Conservation (phyloP, 345 rosid species). For the Fremontodendron californicum region DNA sequence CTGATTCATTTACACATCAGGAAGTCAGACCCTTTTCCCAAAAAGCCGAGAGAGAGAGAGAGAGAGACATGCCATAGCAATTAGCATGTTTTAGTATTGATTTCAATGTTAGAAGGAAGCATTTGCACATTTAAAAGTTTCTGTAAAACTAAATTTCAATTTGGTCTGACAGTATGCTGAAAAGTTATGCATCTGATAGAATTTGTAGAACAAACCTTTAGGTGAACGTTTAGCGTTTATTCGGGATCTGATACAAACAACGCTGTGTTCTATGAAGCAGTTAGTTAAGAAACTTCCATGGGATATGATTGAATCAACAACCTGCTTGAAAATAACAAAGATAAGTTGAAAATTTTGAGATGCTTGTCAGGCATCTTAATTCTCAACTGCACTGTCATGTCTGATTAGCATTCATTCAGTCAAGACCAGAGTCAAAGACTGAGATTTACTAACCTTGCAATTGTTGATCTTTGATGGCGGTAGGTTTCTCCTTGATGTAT, state of each 20-base stretch:
- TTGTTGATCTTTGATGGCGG: conserved; percentile 79
- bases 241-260: conserved; percentile 87
- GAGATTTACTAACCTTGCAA: conserved; percentile 49
- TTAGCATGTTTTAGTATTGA: no score
- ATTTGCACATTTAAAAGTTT: neutral
- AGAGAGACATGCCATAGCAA: neutral
- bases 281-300: conserved; percentile 82
- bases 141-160: neutral
- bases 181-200: neutral
- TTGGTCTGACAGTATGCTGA: neutral
- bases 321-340: no score
- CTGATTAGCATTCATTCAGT: neutral
- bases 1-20: conserved; percentile 28
- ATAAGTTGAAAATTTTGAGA: no score
- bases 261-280: conserved; percentile 78
- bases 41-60: no score
- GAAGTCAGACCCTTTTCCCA: no score
- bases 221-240: conserved; percentile 65
- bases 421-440: neutral
- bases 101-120: neutral
- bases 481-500: conserved; percentile 89
- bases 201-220: conserved; percentile 53
- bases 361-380: no score
- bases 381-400: neutral
- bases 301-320: conserved; percentile 79